Base-by-base conservation (phyloP, 2,329 filamentous ascomycete genomes). In the Colletotrichum aenigma region DNA sequence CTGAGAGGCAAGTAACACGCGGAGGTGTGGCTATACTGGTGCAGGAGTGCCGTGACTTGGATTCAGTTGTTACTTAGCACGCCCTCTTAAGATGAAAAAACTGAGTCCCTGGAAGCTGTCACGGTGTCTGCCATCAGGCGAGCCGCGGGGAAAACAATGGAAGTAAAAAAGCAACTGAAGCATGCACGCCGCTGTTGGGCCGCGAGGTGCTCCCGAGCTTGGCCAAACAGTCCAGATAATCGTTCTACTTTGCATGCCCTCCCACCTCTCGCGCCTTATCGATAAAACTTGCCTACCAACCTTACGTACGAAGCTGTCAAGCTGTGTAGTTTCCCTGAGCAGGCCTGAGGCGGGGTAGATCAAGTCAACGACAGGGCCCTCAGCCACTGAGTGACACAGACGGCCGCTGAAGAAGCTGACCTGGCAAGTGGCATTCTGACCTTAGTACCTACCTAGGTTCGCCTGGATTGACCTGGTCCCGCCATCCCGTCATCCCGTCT, bases 341-440 rank as follows among this genome's bases (percentile, higher is more conserved):
- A 21, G 32, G n/a, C 32, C 60, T 64, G 30, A 24, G 28, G 60
- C 60, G 32, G 30, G 28, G 32, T 64, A 34, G 30, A 64, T 34
- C 32, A 38, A 64, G 43, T 21, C 26, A 36, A 28, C 28, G 18
- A 34, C n/a, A 34, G 28, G 26, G 32, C n/a, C 43, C 43, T 52
- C 43, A 52, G 43, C 43, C 43, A 21, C 48, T 34, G 13, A 12
- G 28, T 43, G 32, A 58, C 34, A 66, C 34, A 28, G 60, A 52
- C 28, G 48, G 67, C 36, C 7, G 68, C 68, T 74, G 60, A 71
- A 71, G 68, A 74, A 71, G 60, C 21, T 18, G n/a, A 52, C 43
- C 43, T 52, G 43, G 43, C 43, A 21, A 52, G 43, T 52, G 43
- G 43, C 43, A 52, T 64, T 30, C 28, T 64, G 13, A 18, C 30